Evolutionary conservation across 345 rosid genomes (phyloP), one percentile per base, ranked within the genome.

Genomic region (Euclidium syriacum): DNA sequence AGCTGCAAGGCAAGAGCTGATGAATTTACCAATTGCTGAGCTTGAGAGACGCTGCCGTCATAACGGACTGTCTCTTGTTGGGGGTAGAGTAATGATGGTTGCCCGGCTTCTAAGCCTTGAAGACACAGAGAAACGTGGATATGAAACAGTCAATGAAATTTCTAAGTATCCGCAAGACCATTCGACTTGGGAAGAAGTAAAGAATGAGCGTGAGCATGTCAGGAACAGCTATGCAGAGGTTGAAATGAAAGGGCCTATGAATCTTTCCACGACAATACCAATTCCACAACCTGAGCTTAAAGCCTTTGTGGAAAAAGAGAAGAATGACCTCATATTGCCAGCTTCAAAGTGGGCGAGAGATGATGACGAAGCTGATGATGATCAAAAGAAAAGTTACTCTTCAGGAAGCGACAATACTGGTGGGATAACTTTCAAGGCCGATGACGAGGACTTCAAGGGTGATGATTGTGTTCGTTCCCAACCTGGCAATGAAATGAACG

Each of bases 21-120:
- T 95, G 99, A 76, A 72, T 70, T 91, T 90, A 60, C 95, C 98
- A 27, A 73, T 90, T 27, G 69, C 81, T 61, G 99, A 95, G 85
- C 84, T 95, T 48, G 98, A 95, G 76, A 81, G 98, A 71, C 95
- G 98, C 39, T 95, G 99, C 64, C 82, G 98, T 56, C 96, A 95
- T 75, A 95, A 95, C 51, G 99, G 99, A 17, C 79, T 95, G 74
- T 95, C 99, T 47, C 98, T 88, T 49, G 79, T 85, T 66, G 99
- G 98, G 65, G 98, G 98, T 73, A 90, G 99, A 82, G 98, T 82
- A 54, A 80, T 78, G 78, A 95, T 95, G 99, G 98, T 95, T 80
- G 77, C 96, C 10, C 74, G 98, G 52, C 78, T 95, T 67, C 81
- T 95, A 49, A 85, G 92, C 74, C 87, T 95, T 44, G 99, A 90